These are phyloP conservation scores for Suhomyces atakaporum DNA, from an alignment of 1,139 yeast genomes.

Conservation along the genomic window DNA sequence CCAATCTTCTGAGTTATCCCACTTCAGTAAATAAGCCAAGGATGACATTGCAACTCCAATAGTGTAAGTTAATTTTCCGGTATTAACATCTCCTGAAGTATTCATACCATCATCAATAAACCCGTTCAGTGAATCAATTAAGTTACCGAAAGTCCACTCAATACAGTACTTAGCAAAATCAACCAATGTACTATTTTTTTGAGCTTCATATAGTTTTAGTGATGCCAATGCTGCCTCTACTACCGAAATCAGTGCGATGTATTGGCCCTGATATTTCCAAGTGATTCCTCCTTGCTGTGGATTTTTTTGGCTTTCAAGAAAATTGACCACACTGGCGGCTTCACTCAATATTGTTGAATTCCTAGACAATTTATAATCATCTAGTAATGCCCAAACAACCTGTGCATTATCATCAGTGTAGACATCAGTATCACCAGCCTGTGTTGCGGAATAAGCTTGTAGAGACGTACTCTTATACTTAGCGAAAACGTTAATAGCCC, in stretches of 20 bases:
- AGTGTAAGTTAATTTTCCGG: slow-evolving; percentile 40
- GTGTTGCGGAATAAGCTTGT: slow-evolving; percentile 37
- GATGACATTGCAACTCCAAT: slow-evolving; percentile 38
- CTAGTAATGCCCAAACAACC: slow-evolving; percentile 33
- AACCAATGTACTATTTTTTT: slow-evolving; percentile 16
- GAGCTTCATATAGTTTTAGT: slow-evolving; percentile 24
- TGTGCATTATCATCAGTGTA: slow-evolving; percentile 42
- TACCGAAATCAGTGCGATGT: slow-evolving; percentile 39
- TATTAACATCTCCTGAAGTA: slow-evolving; percentile 23
- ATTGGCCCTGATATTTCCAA: slow-evolving; percentile 30
- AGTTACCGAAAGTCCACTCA: slow-evolving; percentile 27
- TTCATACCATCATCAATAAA: slow-evolving; percentile 36
- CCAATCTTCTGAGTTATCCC: slow-evolving; percentile 16
- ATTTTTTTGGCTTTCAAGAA: slow-evolving; percentile 21
- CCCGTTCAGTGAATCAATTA: slow-evolving; percentile 31
- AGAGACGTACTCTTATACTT: slow-evolving; percentile 13
- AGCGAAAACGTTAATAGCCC: slow-evolving; percentile 7
- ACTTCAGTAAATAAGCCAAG: slow-evolving; percentile 26
- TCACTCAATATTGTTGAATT: slow-evolving; percentile 18
- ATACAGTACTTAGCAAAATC: slow-evolving; percentile 28
- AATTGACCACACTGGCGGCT: slow-evolving; percentile 21
- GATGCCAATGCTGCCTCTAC: slow-evolving; percentile 41
- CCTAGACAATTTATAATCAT: slow-evolving; percentile 24
- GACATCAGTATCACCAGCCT: slow-evolving; percentile 30
- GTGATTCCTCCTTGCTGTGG: slow-evolving; percentile 31